Evolutionary conservation across 768 basidiomycete species (phyloP), one percentile per base, ranked within the genome.

Genomic region (Mycena sanguinolenta): DNA sequence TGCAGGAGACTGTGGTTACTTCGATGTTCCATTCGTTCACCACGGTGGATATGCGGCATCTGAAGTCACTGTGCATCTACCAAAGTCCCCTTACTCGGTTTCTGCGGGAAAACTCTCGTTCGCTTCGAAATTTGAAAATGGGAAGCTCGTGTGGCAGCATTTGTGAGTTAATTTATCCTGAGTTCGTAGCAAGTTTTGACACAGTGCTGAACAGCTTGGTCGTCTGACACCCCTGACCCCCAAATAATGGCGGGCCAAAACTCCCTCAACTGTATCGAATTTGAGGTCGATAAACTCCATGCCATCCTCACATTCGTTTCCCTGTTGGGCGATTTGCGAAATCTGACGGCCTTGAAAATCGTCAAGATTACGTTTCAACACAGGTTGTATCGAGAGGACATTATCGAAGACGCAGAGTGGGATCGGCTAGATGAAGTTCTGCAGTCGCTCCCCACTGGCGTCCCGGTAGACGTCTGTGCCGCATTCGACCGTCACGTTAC

Each of bases 341-440:
- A 63, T 28, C 36, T 63, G 23, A 53, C 28, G 27, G 38, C 36
- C 36, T 19, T 63, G 16, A 63, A 63, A 30, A 63, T 25, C 8
- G 12, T 53, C 23, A n/a, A 36, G 2, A 63, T 63, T 10, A 38
- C 61, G 2, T 8, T 63, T 14, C 1, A 19, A 8, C 14, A 17
- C 27, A 1, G 36, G 16, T n/a, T 53, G 25, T 10, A 21, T 27
- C 1, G 4, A 23, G 21, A 52, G 7, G 4, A 4, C 8, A 1
- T 14, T 9, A 9, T 12, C 8, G 7, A 36, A 17, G 13, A 36
- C n/a, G 13, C 36, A 0, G 25, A n/a, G 7, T 63, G 61, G 34
- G 17, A 14, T 1, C 3, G 12, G 27, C 46, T 62, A 8, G 61
- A 63, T 52, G 16, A 14, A 21, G 9, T 36, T 13, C 36, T 53